These are phyloP conservation scores for Ilyonectria sp. DNA, from an alignment of 2,329 filamentous ascomycete genomes.

Conservation along the genomic window DNA sequence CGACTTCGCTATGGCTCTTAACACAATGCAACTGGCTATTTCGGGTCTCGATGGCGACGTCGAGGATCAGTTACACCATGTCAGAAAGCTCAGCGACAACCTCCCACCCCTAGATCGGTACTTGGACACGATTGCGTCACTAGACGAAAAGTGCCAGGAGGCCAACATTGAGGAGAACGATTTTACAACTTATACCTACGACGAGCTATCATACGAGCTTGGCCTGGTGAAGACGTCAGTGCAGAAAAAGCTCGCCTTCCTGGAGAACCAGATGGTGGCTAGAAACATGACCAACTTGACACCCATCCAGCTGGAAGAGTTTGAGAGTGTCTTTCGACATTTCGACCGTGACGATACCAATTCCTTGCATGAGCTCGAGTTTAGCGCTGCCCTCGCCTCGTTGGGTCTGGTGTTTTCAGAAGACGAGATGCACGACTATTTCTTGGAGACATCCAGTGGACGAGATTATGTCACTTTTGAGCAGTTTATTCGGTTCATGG, in stretches of 20 bases:
- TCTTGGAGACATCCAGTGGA: slow-evolving; percentile 86
- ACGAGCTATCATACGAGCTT: slow-evolving; percentile 95
- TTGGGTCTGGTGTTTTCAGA: slow-evolving; percentile 96
- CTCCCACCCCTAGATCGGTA: slow-evolving; percentile 92
- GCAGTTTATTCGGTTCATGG: slow-evolving; percentile 99
- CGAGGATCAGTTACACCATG: slow-evolving; percentile 93
- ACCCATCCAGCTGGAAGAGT: slow-evolving; percentile 97
- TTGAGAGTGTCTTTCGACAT: slow-evolving; percentile 97
- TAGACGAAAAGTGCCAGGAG: slow-evolving; percentile 92
- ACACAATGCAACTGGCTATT: slow-evolving; percentile 94
- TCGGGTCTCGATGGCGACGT: slow-evolving; percentile 98
- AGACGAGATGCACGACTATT: slow-evolving; percentile 97
- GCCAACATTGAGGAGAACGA: slow-evolving; percentile 99
- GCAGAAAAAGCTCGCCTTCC: slow-evolving; percentile 94
- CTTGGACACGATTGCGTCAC: slow-evolving; percentile 85
- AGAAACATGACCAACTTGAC: slow-evolving; percentile 99
- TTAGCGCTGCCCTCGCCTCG: slow-evolving; percentile 95
- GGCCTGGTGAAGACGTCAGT: slow-evolving; percentile 92
- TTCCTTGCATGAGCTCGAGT: slow-evolving; percentile 92
- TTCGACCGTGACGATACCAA: slow-evolving; percentile 96
- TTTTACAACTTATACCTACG: slow-evolving; percentile 99
- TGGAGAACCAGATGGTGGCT: slow-evolving; percentile 98
- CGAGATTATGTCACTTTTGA: slow-evolving; percentile 92
- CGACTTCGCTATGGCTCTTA: slow-evolving; percentile 94
- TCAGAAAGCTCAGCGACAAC: slow-evolving; percentile 86